Evolutionary conservation across 2,329 filamentous ascomycete species (phyloP).

Genomic region (Pseudogymnoascus sp.): DNA sequence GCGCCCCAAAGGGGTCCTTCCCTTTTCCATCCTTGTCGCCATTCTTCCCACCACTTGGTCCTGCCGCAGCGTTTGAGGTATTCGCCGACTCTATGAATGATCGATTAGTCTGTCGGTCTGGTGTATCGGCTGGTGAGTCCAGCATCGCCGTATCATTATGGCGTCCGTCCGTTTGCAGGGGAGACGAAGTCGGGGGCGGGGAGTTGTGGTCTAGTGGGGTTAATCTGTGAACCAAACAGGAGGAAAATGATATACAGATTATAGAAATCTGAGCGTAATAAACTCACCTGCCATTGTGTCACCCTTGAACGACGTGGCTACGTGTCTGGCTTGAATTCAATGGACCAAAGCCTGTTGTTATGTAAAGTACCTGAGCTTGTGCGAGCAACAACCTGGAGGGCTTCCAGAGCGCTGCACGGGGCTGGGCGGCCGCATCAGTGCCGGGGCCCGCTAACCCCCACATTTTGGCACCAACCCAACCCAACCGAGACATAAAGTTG

Average conservation of each 20-base stretch:
- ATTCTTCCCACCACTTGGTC: constrained; percentile 14
- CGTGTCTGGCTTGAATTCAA: not conserved
- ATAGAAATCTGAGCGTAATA: not conserved
- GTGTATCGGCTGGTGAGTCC: constrained; percentile 7
- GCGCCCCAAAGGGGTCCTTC: constrained; percentile 33
- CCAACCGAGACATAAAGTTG: constrained; percentile 8
- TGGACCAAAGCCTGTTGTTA: not conserved
- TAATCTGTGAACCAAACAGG: not conserved
- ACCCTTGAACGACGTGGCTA: not conserved
- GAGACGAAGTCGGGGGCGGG: constrained; percentile 10
- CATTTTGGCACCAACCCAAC: not conserved
- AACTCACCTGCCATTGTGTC: constrained; percentile 3
- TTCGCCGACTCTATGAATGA: not conserved
- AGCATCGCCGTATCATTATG: constrained; percentile 12
- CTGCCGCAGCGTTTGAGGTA: not conserved
- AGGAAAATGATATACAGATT: not conserved
- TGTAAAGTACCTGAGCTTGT: not conserved
- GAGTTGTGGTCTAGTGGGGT: constrained; percentile 7
- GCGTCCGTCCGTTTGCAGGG: not conserved
- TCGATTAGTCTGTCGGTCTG: not conserved
- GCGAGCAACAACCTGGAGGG: constrained; percentile 7
- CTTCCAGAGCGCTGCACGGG: not conserved
- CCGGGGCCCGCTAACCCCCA: constrained; percentile 2
- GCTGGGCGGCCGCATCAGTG: not conserved
- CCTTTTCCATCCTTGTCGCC: constrained; percentile 19